Conservation (phyloP, 768 basidiomycete genomes). For the Calvatia gigantea region DNA sequence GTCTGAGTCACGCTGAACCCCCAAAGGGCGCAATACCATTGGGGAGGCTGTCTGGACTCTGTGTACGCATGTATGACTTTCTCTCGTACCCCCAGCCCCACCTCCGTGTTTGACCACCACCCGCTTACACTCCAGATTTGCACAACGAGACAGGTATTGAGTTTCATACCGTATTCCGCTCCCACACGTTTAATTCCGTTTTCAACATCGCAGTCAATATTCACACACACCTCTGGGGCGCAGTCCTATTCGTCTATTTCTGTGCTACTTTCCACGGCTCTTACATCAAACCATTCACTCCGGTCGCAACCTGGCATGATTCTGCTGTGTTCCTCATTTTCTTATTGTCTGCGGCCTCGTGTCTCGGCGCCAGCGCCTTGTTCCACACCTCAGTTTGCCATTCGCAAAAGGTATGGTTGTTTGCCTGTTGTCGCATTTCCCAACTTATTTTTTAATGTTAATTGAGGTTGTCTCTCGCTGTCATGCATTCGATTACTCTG, state of each 20-base stretch:
- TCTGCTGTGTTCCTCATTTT: slow-evolving; percentile 59
- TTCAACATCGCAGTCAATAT: slow-evolving; percentile 63
- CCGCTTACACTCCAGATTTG: slow-evolving; percentile 43
- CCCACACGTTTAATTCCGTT: slow-evolving; percentile 11
- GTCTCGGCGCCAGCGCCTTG: slow-evolving; percentile 65
- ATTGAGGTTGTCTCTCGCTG: slow-evolving; percentile 55
- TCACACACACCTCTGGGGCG: slow-evolving; percentile 75
- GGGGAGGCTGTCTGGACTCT: slow-evolving; percentile 60
- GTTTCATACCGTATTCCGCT: slow-evolving; percentile 9
- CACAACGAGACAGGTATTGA: slow-evolving; percentile 72
- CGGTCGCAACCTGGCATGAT: slow-evolving; percentile 57
- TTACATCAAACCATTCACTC: slow-evolving; percentile 46
- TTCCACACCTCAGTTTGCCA: slow-evolving; percentile 77
- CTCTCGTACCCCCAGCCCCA: slow-evolving; percentile 14
- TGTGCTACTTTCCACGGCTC: slow-evolving; percentile 49
- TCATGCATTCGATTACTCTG: slow-evolving; percentile 72
- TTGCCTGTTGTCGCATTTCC: slow-evolving; percentile 19
- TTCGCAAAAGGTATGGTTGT: slow-evolving; percentile 54
- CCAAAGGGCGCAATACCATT: slow-evolving; percentile 53
- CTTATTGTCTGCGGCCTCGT: slow-evolving; percentile 67
- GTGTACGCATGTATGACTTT: slow-evolving; percentile 59
- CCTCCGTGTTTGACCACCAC: slow-evolving; percentile 17
- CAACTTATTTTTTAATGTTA: slow-evolving; percentile 11
- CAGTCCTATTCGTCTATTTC: slow-evolving; percentile 55
- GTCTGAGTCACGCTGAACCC: slow-evolving; percentile 12